These are phyloP conservation scores for Candida xiaguanensis DNA, from an alignment of 805 yeast species.

Conservation along the genomic window DNA sequence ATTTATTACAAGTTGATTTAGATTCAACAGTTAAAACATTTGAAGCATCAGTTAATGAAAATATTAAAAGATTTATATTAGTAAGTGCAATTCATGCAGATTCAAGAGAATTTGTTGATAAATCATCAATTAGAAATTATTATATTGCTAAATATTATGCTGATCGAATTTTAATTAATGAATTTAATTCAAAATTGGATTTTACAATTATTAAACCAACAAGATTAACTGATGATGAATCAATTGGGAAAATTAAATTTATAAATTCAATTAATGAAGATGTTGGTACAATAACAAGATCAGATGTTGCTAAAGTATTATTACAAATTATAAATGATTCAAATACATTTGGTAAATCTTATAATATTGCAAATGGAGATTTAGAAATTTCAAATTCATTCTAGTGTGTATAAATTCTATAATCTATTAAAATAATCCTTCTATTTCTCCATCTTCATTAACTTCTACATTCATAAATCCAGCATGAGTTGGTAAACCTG, in stretches of 20 bases:
- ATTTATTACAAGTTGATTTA: conserved; percentile 51
- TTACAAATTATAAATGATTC: conserved; percentile 31
- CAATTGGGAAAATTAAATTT: conserved; percentile 42
- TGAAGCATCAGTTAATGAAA: conserved; percentile 48
- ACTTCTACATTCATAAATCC: conserved; percentile 98
- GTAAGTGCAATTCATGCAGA: conserved; percentile 56
- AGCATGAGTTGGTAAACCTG: conserved; percentile 93
- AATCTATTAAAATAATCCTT: conserved; percentile 68
- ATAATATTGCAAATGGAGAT: conserved; percentile 44
- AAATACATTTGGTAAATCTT: conserved; percentile 39
- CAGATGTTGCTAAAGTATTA: conserved; percentile 53
- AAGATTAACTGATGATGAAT: conserved; percentile 32
- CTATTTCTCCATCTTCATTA: conserved; percentile 84
- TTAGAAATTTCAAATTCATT: conserved; percentile 14
- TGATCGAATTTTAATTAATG: conserved; percentile 41
- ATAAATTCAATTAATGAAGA: conserved; percentile 20
- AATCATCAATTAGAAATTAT: conserved; percentile 35
- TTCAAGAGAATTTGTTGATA: conserved; percentile 35
- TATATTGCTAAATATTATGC: conserved; percentile 62
- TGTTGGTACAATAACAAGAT: conserved; percentile 37
- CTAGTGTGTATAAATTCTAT: too few relatives aligned
- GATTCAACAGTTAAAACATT: conserved; percentile 58
- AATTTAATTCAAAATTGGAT: conserved; percentile 37
- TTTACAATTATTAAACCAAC: conserved; percentile 61
- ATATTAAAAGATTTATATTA: conserved; percentile 44